A percentile compares a stretch with the other conserved stretches of the same genome.
phyloP scores from a whole-genome alignment of 2,329 filamentous ascomycete genomes.

The Aspergillus sp. region DNA sequence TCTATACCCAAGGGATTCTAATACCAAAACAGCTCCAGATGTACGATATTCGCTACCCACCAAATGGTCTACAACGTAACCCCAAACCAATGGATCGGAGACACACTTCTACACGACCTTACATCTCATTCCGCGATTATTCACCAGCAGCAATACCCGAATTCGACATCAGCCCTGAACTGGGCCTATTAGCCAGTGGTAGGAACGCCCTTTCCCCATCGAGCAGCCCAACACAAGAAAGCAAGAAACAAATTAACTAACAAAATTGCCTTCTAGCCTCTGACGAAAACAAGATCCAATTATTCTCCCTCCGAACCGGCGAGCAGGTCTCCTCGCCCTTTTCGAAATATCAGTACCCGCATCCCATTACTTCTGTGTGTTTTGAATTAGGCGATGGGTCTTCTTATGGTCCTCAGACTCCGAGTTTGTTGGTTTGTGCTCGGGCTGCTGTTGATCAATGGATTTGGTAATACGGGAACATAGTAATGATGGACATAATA shows the following conservation, averaged over 20 bases:
- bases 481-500: too few relatives aligned
- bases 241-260: too few relatives aligned
- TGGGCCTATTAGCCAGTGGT: conserved; percentile 36
- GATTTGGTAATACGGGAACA: conserved; percentile 23
- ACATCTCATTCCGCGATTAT: conserved; percentile 32
- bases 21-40: conserved; percentile 28
- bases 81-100: conserved; percentile 21
- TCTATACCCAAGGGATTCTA: not conserved
- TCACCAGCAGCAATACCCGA: conserved; percentile 20
- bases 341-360: conserved; percentile 18
- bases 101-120: conserved; percentile 29
- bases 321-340: conserved; percentile 25
- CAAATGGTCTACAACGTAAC: conserved; percentile 20
- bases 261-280: conserved; percentile 19
- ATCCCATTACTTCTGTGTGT: conserved; percentile 23
- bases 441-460: conserved; percentile 32
- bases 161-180: conserved; percentile 33
- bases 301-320: conserved; percentile 35
- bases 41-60: conserved; percentile 37
- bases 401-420: conserved; percentile 21
- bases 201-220: conserved; percentile 4
- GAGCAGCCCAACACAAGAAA: too few relatives aligned
- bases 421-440: conserved; percentile 30
- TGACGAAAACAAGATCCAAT: conserved; percentile 27
- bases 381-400: conserved; percentile 27